Conservation (phyloP, 169 alveolate genomes). For the Eimeria sp. region DNA sequence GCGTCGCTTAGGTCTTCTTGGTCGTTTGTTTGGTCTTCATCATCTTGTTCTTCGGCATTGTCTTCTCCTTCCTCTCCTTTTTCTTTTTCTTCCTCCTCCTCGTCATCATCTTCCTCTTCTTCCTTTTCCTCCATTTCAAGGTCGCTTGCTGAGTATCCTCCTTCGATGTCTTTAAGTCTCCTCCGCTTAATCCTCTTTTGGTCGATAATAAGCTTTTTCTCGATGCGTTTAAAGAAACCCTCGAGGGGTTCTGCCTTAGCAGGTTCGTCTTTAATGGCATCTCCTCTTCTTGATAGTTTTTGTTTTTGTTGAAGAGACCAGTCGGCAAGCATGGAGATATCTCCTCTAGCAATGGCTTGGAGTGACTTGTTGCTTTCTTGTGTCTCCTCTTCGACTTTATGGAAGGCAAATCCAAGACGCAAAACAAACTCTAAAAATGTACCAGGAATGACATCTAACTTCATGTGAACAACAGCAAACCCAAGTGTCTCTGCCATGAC, state of each 20-base stretch:
- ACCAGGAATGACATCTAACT: constrained; percentile 89
- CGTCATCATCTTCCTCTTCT: background rate
- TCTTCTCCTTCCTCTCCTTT: constrained; percentile 33
- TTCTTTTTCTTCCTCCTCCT: background rate
- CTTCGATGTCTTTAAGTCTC: constrained; percentile 52
- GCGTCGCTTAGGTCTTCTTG: background rate
- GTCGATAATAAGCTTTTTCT: background rate
- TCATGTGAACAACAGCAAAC: constrained; percentile 89
- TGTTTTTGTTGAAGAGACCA: constrained; percentile 52
- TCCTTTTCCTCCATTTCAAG: constrained; percentile 5
- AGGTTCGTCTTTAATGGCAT: background rate
- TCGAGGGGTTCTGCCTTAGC: background rate
- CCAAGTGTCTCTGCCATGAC: constrained; percentile 88
- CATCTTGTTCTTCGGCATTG: background rate
- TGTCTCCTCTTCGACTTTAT: constrained; percentile 71
- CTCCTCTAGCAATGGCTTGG: constrained; percentile 80
- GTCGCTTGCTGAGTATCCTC: background rate
- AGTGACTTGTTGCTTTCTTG: constrained; percentile 70
- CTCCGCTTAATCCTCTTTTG: background rate
- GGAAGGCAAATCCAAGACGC: constrained; percentile 71
- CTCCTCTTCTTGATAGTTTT: background rate
- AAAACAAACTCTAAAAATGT: constrained; percentile 77
- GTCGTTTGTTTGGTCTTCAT: background rate
- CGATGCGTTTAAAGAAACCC: background rate
- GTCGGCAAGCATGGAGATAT: constrained; percentile 69